Conservation (phyloP, 352 stramenopile genomes). For the Pythium graminicola region DNA sequence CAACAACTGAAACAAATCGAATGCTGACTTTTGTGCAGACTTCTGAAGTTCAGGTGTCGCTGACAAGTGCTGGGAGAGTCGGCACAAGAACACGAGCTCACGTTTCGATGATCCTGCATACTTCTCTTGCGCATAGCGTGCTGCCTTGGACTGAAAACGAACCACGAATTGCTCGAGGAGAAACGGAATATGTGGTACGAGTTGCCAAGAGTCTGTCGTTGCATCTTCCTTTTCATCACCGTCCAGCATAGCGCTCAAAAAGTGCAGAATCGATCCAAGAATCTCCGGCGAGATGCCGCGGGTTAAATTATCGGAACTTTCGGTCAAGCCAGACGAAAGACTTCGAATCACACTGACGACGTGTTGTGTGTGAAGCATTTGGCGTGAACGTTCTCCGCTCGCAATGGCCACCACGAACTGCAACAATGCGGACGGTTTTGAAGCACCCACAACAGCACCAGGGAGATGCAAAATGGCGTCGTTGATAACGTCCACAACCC, state of each 20-base stretch:
- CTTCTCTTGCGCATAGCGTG: conserved; percentile 63
- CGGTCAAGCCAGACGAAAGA: conserved; percentile 48
- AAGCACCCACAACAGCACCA: conserved; percentile 62
- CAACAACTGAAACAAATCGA: conserved; percentile 81
- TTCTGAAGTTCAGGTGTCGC: conserved; percentile 19
- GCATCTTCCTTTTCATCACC: conserved; percentile 43
- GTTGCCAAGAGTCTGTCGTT: conserved; percentile 6
- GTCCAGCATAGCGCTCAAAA: conserved; percentile 73
- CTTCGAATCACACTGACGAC: conserved; percentile 56
- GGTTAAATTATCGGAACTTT: conserved; percentile 18
- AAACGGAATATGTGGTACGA: conserved; percentile 74
- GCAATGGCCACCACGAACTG: conserved; percentile 68
- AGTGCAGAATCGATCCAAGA: conserved; percentile 63
- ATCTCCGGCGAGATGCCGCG: conserved; percentile 62
- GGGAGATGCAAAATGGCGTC: conserved; percentile 63
- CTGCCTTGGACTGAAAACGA: conserved; percentile 76
- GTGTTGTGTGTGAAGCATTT: conserved; percentile 30
- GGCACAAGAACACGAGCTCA: conserved; percentile 76
- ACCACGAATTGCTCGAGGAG: conserved; percentile 72
- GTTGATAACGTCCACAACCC: conserved; percentile 36
- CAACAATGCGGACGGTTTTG: conserved; percentile 69
- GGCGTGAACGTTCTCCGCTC: conserved; percentile 33
- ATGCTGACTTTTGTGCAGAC: conserved; percentile 35
- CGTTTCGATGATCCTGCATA: conserved; percentile 78
- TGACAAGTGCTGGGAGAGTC: conserved; percentile 59